These are phyloP conservation scores for Mycena pura DNA, from an alignment of 768 basidiomycete genomes.

Conservation along the genomic window DNA sequence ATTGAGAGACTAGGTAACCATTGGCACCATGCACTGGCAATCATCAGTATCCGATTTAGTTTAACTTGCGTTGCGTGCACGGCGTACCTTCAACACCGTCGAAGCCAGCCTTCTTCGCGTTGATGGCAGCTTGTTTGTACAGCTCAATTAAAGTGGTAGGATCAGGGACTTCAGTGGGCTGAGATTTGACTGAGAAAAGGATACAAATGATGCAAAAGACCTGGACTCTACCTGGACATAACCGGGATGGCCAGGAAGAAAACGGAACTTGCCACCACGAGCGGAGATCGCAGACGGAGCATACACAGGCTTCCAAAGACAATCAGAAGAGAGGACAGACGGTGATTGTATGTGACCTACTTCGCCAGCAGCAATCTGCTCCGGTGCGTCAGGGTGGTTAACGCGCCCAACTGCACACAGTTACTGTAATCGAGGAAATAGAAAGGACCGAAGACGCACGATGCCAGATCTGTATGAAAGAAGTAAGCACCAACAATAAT, in stretches of 20 bases:
- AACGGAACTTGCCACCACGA: constrained; percentile 36
- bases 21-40: constrained; percentile 31
- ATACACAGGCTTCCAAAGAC: constrained; percentile 53
- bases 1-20: constrained; percentile 44
- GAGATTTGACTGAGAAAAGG: neutral
- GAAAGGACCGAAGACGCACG: neutral
- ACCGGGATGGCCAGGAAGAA: constrained; percentile 35
- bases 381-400: constrained; percentile 31
- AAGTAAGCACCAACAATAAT: constrained; percentile 16
- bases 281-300: constrained; percentile 39
- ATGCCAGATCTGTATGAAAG: constrained; percentile 49
- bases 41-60: neutral
- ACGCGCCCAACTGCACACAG: constrained; percentile 10
- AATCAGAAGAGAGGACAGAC: neutral
- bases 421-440: neutral
- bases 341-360: constrained; percentile 36
- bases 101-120: constrained; percentile 34
- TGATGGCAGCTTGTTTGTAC: constrained; percentile 41
- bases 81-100: constrained; percentile 17
- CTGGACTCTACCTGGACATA: constrained; percentile 30
- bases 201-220: neutral
- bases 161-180: constrained; percentile 39
- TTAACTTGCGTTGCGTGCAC: neutral
- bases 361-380: constrained; percentile 45
- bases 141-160: constrained; percentile 35